Conservation (phyloP, 768 basidiomycete species). For the Hericium coralloides region DNA sequence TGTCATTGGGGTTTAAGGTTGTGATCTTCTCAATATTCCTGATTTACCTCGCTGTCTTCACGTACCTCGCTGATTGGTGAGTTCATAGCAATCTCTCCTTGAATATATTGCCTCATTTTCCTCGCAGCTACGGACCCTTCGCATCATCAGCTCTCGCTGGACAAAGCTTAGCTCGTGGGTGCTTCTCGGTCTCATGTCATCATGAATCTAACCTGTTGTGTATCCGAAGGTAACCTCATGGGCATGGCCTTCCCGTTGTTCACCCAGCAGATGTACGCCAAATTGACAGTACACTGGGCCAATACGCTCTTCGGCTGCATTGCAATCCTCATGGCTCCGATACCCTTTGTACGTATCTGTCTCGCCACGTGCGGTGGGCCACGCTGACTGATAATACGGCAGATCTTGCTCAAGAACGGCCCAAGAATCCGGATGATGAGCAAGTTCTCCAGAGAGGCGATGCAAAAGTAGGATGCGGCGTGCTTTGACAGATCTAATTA, state of each 20-base stretch:
- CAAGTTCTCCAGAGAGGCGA: conserved; percentile 5
- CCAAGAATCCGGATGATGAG: conserved; percentile 2
- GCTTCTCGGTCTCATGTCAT: neutral
- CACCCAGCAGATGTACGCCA: conserved; percentile 34
- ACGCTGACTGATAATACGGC: neutral
- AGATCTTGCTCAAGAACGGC: conserved; percentile 7
- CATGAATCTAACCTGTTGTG: neutral
- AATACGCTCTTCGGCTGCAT: conserved; percentile 33
- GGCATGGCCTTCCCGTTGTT: conserved; percentile 42
- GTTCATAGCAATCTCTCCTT: conserved; percentile 3
- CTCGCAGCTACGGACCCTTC: conserved; percentile 31
- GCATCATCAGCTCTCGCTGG: conserved; percentile 49
- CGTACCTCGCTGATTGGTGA: conserved; percentile 44
- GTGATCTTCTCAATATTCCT: conserved; percentile 31
- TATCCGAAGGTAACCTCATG: conserved; percentile 26
- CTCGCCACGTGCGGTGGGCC: neutral
- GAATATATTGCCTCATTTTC: no score
- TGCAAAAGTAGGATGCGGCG: neutral
- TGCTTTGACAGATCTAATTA: no score
- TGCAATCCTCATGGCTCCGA: conserved; percentile 33
- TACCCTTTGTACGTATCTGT: conserved; percentile 30
- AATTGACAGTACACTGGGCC: conserved; percentile 42
- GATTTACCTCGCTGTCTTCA: conserved; percentile 36
- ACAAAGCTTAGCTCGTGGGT: conserved; percentile 37
- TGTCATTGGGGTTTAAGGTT: conserved; percentile 19